A percentile compares a stretch with the other conserved stretches of the same genome.
Conservation (phyloP, 2,329 filamentous ascomycete species). For the Paraphaeosphaeria minitans region DNA sequence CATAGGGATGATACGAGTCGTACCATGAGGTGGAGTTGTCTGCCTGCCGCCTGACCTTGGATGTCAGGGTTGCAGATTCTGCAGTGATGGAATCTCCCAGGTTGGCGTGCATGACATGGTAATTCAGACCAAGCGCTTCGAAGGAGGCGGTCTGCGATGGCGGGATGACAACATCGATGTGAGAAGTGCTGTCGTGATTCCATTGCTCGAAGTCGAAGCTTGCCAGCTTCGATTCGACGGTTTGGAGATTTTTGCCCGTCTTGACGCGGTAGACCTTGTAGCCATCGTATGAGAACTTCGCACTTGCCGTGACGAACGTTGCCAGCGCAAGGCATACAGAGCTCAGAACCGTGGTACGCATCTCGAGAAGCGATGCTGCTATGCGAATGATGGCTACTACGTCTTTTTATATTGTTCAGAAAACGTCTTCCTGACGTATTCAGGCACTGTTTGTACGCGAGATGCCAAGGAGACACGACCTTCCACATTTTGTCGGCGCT, state of each 20-base stretch:
- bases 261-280: slow-evolving; percentile 50
- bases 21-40: slow-evolving; percentile 30
- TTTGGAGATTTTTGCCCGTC: slow-evolving; percentile 37
- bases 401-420: not conserved
- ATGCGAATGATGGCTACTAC: not conserved
- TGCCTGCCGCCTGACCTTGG: slow-evolving; percentile 27
- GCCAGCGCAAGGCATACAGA: not conserved
- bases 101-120: slow-evolving; percentile 50
- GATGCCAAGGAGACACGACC: not conserved
- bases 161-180: slow-evolving; percentile 53
- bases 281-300: slow-evolving; percentile 43
- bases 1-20: slow-evolving; percentile 40
- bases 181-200: slow-evolving; percentile 36
- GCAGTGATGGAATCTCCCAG: slow-evolving; percentile 51
- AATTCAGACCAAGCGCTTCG: slow-evolving; percentile 43
- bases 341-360: not conserved
- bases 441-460: not conserved
- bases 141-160: slow-evolving; percentile 48
- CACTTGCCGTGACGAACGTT: not conserved
- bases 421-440: not conserved
- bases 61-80: slow-evolving; percentile 52
- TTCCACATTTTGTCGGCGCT: not conserved
- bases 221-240: slow-evolving; percentile 43
- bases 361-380: not conserved
- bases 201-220: slow-evolving; percentile 45